Base-by-base conservation (phyloP, 257 asterid genomes). In the Cordia subcordata region DNA sequence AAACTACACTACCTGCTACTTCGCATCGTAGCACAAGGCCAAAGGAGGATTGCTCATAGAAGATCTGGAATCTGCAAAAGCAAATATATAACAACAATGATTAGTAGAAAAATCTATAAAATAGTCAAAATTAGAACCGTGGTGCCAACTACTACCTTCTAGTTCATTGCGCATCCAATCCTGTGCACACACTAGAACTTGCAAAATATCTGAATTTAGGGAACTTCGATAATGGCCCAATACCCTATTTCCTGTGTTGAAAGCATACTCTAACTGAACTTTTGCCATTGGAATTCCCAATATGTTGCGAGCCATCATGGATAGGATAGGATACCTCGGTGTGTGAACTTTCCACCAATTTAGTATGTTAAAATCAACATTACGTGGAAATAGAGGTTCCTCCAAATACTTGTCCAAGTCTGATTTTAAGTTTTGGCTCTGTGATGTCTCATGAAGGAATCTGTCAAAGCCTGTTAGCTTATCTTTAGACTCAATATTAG, bases 291-390 rank as follows among this genome's bases (percentile, higher is more conserved):
- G 96, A 42, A 88, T 92, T 42, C 96, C 98, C 68, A 92, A 66
- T 63, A 92, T 81, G 69, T 86, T 84, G 66, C 90, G 88, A 23
- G 94, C 95, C 95, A 92, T 84, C 92, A 75, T 82, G 58, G 98
- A 86, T 50, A 85, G 85, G 59, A 82, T 78, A 27, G 96, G 98
- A 74, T 85, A 88, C 68, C 87, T 85, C 16, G 95, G 87, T 27
- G 94, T 83, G 32, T 91, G 96, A 74, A 88, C 93, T 79, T 82
- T 92, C 98, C 98, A 92, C 96, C 96, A 92, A 72, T 81, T 84
- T 57, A 92, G 70, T 73, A 92, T 78, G 78, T 55, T 76, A 72
- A 92, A 85, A 75, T 88, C 95, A 49, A 3, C 74, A 73, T 73
- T 81, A 0, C 91, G 81, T 11, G 99, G 97, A 70, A 88, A 92